Evolutionary conservation across 2,329 filamentous ascomycete genomes (phyloP).

Genomic region (Hymenoscyphus albidus): DNA sequence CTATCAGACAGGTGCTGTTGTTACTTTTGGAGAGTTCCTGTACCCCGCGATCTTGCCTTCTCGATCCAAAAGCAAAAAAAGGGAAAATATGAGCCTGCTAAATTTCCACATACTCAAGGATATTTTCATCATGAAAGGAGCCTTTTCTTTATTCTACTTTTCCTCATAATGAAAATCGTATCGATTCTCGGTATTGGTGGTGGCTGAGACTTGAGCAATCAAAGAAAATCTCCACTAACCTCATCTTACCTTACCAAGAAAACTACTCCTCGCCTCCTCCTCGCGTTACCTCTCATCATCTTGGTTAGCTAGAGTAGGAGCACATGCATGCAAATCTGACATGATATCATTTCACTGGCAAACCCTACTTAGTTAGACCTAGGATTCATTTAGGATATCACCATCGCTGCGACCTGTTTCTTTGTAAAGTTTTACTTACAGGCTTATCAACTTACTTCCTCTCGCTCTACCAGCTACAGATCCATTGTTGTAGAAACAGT

Average conservation of each 20-base stretch:
- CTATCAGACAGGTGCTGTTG: not conserved
- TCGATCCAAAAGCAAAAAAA: not conserved
- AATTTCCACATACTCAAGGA: not conserved
- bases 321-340: constrained; percentile 1
- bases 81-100: not conserved
- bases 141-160: not conserved
- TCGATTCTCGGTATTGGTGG: not conserved
- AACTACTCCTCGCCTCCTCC: not conserved
- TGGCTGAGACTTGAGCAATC: not conserved
- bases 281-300: not conserved
- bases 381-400: not conserved
- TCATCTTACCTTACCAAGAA: not conserved
- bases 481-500: not conserved
- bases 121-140: not conserved
- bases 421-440: not conserved
- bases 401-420: not conserved
- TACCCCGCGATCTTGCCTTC: not conserved
- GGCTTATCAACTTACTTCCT: not conserved
- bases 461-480: not conserved
- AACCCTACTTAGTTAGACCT: not conserved
- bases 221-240: not conserved
- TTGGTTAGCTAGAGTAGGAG: not conserved
- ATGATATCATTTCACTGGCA: not conserved
- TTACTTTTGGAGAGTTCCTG: not conserved
- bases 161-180: not conserved